These are phyloP conservation scores for Sequoiadendron giganteum DNA, from an alignment of 75 land plant genomes.

Conservation along the genomic window DNA sequence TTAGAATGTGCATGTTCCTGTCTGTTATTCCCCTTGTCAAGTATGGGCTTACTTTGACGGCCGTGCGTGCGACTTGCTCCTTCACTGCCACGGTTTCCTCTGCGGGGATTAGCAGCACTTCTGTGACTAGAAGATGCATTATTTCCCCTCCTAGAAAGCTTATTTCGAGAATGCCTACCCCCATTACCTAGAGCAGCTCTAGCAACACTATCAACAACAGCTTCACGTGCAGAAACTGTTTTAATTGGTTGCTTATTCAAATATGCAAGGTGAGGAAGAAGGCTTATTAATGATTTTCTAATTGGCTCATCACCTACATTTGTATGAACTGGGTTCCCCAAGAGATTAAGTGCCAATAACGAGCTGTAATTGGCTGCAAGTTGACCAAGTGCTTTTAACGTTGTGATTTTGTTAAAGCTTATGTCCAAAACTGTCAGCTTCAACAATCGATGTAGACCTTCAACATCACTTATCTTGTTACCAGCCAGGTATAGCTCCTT, in stretches of 20 bases:
- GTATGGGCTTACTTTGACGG: neutral
- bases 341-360: conserved; percentile 74
- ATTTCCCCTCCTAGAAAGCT: conserved; percentile 18
- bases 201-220: conserved; percentile 59
- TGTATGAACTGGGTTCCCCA: conserved; percentile 84
- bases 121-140: conserved; percentile 7
- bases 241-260: conserved; percentile 82
- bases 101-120: neutral
- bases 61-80: conserved; percentile 3
- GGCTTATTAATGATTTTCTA: conserved; percentile 48
- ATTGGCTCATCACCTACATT: conserved; percentile 89
- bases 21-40: neutral
- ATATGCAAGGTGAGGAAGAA: conserved; percentile 68
- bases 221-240: conserved; percentile 66
- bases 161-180: conserved; percentile 31
- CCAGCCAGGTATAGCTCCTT: conserved; percentile 86
- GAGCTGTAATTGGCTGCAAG: conserved; percentile 86
- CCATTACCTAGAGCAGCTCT: conserved; percentile 63
- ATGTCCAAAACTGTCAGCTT: conserved; percentile 78
- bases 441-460: conserved; percentile 88
- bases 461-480: conserved; percentile 92
- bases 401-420: conserved; percentile 87
- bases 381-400: conserved; percentile 79
- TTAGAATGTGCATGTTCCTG: conserved; percentile 9
- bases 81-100: conserved; percentile 8